Conservation (phyloP, 495 filamentous ascomycete genomes). For the Jackrogersella minutella region DNA sequence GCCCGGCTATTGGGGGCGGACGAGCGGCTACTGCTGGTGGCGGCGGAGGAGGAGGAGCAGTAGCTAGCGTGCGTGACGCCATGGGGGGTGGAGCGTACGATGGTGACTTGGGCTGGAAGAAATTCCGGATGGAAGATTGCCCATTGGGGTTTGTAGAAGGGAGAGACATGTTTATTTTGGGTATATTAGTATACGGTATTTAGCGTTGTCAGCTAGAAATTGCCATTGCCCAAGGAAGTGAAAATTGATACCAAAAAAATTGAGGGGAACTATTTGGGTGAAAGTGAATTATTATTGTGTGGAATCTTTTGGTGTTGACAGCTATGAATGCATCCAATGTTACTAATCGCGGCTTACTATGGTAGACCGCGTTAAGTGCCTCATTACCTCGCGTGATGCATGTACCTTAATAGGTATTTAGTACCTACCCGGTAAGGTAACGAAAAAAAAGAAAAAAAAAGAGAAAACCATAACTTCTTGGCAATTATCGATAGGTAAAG, state of each 20-base stretch:
- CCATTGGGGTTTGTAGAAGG: slow-evolving; percentile 43
- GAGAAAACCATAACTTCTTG: too few species aligned
- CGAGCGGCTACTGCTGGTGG: slow-evolving; percentile 34
- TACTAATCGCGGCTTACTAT: slow-evolving; percentile 10
- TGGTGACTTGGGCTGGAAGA: slow-evolving; percentile 54
- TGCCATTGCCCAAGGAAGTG: too few species aligned
- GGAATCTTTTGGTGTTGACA: neutral
- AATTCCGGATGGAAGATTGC: slow-evolving; percentile 61
- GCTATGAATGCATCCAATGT: neutral
- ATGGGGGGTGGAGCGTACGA: slow-evolving; percentile 52
- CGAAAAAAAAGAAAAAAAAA: slow-evolving; percentile 1
- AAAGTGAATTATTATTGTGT: neutral
- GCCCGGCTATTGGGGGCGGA: slow-evolving; percentile 19
- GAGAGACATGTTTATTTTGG: slow-evolving; percentile 41
- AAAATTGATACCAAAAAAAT: too few species aligned
- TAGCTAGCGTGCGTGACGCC: slow-evolving; percentile 19
- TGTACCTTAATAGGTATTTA: neutral
- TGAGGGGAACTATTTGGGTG: too few species aligned
- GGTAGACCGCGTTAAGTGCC: slow-evolving; percentile 36
- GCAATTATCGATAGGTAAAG: slow-evolving; percentile 32
- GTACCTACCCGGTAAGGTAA: neutral
- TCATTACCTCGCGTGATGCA: slow-evolving; percentile 29
- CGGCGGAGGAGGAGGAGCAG: slow-evolving; percentile 34
- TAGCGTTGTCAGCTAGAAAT: slow-evolving; percentile 19
- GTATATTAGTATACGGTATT: neutral